Base-by-base conservation (phyloP, 352 stramenopile species). In the Globisporangium splendens region DNA sequence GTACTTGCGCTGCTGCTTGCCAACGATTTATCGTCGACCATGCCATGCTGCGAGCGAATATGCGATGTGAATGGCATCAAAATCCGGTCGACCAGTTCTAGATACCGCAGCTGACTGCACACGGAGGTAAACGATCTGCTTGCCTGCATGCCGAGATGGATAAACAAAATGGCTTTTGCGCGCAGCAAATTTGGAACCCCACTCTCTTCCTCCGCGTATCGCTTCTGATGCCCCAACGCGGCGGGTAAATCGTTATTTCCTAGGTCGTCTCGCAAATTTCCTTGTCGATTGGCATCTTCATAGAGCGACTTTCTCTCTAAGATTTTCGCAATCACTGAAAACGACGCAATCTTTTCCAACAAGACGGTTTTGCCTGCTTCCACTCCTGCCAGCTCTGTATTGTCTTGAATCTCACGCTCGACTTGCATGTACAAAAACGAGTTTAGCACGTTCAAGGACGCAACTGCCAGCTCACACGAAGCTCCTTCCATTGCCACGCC, bases 361-460 rank as follows among this genome's bases (percentile, higher is more conserved):
- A 91, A 46, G 7, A 72, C 43, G 0, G 41, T 46, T 22, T 68
- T 73, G 17, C 69, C 72, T 13, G 63, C 52, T 39, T 73, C 70
- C 12, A 85, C 67, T 3, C 60, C 57, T 54, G 68, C 48, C 31
- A 50, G 24, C 14, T 80, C 66, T 21, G 17, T 8, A 5, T 33
- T 48, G 3, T 48, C 54, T 46, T 71, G 63, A 22, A 60, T 57
- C 10, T 66, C 62, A 13, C 54, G 43, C 18, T 66, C 54, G 11
- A 80, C 12, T 28, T 77, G 79, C 24, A 73, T 74, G 44, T 88
- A 79, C 3, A 93, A 62, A 46, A 81, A 81, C 20, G 66, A 48
- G 42, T 88, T 94, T 2, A 92, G 47, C 8, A 87, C 66, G 41
- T 89, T 94, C 0, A 92, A 56, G 5, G 79, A 86, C 17, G 79